phyloP scores from a whole-genome alignment of 1,284 basidiomycete species.

The Amylostereum chailletii region DNA sequence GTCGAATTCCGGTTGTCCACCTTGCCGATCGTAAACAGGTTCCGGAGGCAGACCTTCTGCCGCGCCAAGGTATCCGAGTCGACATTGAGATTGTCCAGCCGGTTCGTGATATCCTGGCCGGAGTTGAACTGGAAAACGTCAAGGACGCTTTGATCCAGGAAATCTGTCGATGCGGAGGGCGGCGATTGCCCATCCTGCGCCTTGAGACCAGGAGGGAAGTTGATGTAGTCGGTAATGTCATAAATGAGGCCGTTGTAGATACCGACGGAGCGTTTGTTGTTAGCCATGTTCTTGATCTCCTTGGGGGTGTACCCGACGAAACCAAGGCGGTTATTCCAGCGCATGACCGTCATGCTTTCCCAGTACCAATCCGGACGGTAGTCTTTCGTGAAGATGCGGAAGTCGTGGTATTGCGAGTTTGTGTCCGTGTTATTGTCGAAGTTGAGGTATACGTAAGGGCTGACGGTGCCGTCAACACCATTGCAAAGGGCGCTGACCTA shows the following conservation, averaged over 20 bases:
- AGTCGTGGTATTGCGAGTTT: constrained; percentile 92
- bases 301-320: constrained; percentile 85
- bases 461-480: constrained; percentile 74
- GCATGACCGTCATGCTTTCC: constrained; percentile 85
- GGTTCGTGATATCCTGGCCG: constrained; percentile 81
- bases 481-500: constrained; percentile 92
- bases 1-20: constrained; percentile 89
- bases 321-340: constrained; percentile 81
- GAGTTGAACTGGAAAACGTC: constrained; percentile 78
- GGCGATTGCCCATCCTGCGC: constrained; percentile 63
- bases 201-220: constrained; percentile 42
- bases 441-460: constrained; percentile 77
- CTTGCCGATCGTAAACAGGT: constrained; percentile 88
- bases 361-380: constrained; percentile 97
- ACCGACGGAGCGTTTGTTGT: constrained; percentile 58
- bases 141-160: constrained; percentile 73
- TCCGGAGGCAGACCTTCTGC: constrained; percentile 86
- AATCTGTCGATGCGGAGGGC: constrained; percentile 48
- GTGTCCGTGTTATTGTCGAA: constrained; percentile 74
- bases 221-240: constrained; percentile 80
- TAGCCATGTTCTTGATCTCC: constrained; percentile 69
- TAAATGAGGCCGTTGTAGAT: constrained; percentile 84
- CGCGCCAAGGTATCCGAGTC: constrained; percentile 58
- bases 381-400: constrained; percentile 82
- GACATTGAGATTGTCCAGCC: constrained; percentile 62